Conservation (phyloP, 169 alveolate genomes). For the Babesia gibsoni region DNA sequence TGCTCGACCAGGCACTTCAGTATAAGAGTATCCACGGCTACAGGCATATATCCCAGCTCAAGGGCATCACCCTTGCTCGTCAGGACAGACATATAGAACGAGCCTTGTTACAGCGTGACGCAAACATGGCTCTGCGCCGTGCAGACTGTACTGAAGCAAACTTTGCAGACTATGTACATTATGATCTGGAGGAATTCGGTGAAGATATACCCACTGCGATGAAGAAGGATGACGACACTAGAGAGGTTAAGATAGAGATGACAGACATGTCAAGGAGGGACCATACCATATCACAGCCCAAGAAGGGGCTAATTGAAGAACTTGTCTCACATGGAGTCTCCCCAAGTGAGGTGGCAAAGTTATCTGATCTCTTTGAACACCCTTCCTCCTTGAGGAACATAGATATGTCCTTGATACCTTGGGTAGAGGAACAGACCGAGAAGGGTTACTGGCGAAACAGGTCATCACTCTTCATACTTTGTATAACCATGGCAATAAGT, state of each 20-base stretch:
- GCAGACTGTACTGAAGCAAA: slow-evolving; percentile 60
- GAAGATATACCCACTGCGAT: not conserved
- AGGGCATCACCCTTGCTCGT: not conserved
- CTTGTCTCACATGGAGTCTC: slow-evolving; percentile 64
- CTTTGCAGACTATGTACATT: slow-evolving; percentile 50
- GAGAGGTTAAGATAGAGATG: not conserved
- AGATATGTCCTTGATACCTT: slow-evolving; percentile 55
- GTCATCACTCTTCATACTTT: slow-evolving; percentile 66
- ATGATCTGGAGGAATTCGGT: slow-evolving; percentile 9
- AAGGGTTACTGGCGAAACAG: slow-evolving; percentile 73
- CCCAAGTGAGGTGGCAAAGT: slow-evolving; percentile 69
- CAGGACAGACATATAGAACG: slow-evolving; percentile 48
- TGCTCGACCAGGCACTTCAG: slow-evolving; percentile 48
- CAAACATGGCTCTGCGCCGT: slow-evolving; percentile 52
- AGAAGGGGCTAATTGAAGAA: slow-evolving; percentile 37
- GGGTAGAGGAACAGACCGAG: slow-evolving; percentile 61
- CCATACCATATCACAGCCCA: not conserved
- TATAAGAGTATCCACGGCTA: slow-evolving; percentile 35
- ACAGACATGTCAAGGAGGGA: not conserved
- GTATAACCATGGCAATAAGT: slow-evolving; percentile 72
- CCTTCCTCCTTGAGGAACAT: slow-evolving; percentile 63
- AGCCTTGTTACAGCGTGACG: slow-evolving; percentile 48
- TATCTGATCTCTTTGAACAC: slow-evolving; percentile 70
- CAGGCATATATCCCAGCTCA: not conserved
- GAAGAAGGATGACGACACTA: not conserved